Percentiles rank a stretch among this genome's conserved stretches.
Conservation (phyloP, 257 asterid species). For the Catharanthus roseus region DNA sequence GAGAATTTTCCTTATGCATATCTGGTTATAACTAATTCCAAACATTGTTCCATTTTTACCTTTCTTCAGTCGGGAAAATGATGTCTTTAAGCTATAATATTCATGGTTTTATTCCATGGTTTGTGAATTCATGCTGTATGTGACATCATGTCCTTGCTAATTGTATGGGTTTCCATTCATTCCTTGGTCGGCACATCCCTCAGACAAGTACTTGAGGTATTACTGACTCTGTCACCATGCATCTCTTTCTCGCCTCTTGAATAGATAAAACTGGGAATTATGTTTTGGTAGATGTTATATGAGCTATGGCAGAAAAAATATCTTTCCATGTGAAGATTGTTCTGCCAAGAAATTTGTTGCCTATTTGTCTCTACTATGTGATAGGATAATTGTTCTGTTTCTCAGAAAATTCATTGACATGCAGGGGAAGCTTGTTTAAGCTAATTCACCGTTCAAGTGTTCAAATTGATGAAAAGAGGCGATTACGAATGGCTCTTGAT, state of each 20-base stretch:
- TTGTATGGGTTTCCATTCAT: background rate
- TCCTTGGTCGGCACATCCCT: background rate
- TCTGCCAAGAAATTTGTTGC: background rate
- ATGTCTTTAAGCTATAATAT: background rate
- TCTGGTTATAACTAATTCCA: background rate
- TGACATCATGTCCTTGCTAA: background rate
- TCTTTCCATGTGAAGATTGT: background rate
- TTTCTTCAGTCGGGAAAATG: background rate
- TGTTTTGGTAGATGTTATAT: background rate
- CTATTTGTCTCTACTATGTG: background rate
- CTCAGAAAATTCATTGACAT: constrained; percentile 14
- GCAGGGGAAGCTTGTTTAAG: constrained; percentile 95
- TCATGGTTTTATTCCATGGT: background rate
- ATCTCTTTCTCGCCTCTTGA: background rate
- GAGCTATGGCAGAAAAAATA: background rate
- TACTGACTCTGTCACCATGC: too few species aligned
- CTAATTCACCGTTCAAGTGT: constrained; percentile 72
- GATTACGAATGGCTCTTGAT: constrained; percentile 91
- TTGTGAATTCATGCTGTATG: background rate
- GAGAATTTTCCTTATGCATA: background rate
- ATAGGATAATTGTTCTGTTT: background rate
- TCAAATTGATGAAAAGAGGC: constrained; percentile 80
- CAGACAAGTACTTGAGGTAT: background rate
- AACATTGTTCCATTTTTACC: background rate
- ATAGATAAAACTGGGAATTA: background rate